Conservation (phyloP, 306 rosid genomes). For the Arachis stenosperma region DNA sequence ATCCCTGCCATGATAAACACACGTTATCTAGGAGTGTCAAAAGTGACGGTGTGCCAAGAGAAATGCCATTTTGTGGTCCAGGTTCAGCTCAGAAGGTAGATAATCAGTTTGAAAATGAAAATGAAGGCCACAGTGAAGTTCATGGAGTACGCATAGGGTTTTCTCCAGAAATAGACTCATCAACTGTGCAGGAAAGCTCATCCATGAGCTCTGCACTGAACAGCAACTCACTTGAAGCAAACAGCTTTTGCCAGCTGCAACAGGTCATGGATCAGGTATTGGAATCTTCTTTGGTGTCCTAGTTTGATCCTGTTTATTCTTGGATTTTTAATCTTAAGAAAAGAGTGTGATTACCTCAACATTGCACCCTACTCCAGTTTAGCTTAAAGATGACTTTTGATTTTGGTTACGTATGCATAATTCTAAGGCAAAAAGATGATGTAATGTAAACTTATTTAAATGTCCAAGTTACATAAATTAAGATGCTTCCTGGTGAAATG, state of each 20-base stretch:
- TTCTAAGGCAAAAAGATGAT: constrained; percentile 4
- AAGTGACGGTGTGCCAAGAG: constrained; percentile 41
- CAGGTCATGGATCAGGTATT: constrained; percentile 73
- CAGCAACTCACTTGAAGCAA: constrained; percentile 60
- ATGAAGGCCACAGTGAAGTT: constrained; percentile 71
- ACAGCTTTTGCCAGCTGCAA: constrained; percentile 75
- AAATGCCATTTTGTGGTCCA: constrained; percentile 43
- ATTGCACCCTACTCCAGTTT: constrained; percentile 18
- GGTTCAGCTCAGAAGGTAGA: constrained; percentile 51
- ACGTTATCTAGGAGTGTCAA: constrained; percentile 44
- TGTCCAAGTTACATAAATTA: neutral
- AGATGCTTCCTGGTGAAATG: neutral
- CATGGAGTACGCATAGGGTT: constrained; percentile 55
- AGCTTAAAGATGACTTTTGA: constrained; percentile 1
- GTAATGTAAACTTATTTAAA: neutral
- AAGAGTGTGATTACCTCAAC: constrained; percentile 9
- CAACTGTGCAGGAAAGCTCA: constrained; percentile 64
- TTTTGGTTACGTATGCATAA: constrained; percentile 6
- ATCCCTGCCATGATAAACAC: constrained; percentile 40
- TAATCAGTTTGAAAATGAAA: constrained; percentile 61
- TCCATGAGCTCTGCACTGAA: constrained; percentile 55
- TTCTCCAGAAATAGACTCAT: constrained; percentile 62
- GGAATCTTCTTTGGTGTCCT: constrained; percentile 25
- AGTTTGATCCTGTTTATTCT: constrained; percentile 26
- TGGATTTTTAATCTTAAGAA: constrained; percentile 3